A percentile compares a stretch with the other conserved stretches of the same genome.
Evolutionary conservation across 441 rosid species (phyloP).

Genomic region (Pelargonium myrrhifolium): DNA sequence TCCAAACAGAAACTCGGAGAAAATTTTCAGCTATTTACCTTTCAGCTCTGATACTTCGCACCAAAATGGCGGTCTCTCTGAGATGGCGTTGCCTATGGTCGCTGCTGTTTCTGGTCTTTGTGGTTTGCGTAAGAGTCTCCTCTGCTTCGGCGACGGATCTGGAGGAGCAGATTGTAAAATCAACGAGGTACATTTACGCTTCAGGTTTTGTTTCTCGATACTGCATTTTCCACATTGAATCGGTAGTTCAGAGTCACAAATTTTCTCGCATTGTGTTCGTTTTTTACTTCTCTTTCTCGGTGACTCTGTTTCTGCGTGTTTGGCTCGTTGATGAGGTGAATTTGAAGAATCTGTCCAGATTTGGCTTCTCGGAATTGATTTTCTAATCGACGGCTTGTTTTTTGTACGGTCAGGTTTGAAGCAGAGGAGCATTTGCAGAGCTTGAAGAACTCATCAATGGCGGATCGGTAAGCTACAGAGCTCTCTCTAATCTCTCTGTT

Average conservation of each 20-base stretch:
- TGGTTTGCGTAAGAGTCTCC: not conserved
- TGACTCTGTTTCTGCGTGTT: not conserved
- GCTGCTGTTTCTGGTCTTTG: not conserved
- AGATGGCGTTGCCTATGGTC: not conserved
- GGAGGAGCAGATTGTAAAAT: not conserved
- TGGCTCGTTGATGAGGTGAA: not conserved
- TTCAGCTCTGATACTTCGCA: not conserved
- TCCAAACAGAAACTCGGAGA: not conserved
- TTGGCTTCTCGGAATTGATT: not conserved
- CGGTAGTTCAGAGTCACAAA: not conserved
- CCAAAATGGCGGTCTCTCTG: not conserved
- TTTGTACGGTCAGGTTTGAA: slow-evolving; percentile 15
- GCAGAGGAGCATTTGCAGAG: slow-evolving; percentile 41
- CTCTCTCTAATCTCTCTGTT: not conserved
- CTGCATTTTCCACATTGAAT: not conserved
- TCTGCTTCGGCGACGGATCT: not conserved
- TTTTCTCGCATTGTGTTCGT: not conserved
- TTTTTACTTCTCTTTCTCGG: not conserved
- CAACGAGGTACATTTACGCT: not conserved
- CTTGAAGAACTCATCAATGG: slow-evolving; percentile 61
- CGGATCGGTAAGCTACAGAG: slow-evolving; percentile 36
- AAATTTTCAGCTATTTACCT: not conserved
- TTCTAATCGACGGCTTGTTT: not conserved
- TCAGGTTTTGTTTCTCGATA: not conserved
- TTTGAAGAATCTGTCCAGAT: not conserved